A percentile compares a stretch with the other conserved stretches of the same genome.
Evolutionary conservation across 345 rosid species (phyloP).

Genomic region (Carallia brachiata): DNA sequence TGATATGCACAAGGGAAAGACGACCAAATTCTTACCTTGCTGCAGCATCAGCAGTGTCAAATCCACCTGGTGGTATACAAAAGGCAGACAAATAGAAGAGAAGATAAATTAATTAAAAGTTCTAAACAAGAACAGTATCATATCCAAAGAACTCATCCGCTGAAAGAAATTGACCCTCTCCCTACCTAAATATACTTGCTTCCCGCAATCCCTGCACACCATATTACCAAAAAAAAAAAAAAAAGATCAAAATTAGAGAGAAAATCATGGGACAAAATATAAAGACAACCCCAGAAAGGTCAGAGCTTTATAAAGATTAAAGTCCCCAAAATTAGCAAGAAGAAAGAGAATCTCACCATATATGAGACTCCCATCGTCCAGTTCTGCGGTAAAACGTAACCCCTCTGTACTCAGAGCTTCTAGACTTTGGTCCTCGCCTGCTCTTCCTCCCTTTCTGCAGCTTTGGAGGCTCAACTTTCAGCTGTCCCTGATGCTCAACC

Average conservation of each 20-base stretch:
- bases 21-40: constrained; percentile 20
- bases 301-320: neutral
- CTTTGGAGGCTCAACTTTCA: constrained; percentile 36
- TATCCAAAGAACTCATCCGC: no score
- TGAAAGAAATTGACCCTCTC: neutral
- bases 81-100: neutral
- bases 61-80: constrained; percentile 23
- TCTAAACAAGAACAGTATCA: no score
- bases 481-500: constrained; percentile 29
- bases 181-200: constrained; percentile 34
- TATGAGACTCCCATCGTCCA: constrained; percentile 37
- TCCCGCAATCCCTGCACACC: constrained; percentile 36
- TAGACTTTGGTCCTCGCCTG: constrained; percentile 35
- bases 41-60: constrained; percentile 30
- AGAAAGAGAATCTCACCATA: constrained; percentile 18
- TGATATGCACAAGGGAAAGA: no score
- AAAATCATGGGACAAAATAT: neutral
- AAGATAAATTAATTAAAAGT: neutral
- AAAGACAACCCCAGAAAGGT: neutral
- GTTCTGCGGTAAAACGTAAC: constrained; percentile 34
- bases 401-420: constrained; percentile 34
- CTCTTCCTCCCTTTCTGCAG: constrained; percentile 35
- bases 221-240: neutral
- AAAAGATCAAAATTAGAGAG: neutral
- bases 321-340: no score